Base-by-base conservation (phyloP, 2,329 filamentous ascomycete species). In the Sporothrix pallida region DNA sequence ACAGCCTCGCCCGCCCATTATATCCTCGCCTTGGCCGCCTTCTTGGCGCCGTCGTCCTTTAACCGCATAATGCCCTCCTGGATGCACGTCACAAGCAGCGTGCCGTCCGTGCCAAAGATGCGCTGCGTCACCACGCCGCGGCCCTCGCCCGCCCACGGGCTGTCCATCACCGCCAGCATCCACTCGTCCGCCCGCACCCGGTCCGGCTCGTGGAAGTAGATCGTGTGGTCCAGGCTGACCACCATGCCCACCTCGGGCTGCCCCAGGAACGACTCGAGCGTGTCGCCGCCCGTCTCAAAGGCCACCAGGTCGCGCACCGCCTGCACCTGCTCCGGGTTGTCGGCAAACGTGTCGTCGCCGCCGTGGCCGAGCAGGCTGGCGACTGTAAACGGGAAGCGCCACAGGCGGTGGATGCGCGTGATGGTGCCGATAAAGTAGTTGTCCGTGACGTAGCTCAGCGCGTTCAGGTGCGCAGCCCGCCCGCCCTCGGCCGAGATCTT, bases 401-500 rank as follows among this genome's bases (percentile, higher is more conserved):
- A 95, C 50, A 98, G 86, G 73, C 89, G 87, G 82, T 98, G 95
- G 72, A 95, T 91, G 23, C 93, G 89, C 42, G 91, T 86, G 8
- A 98, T 89, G 1, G 95, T 98, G 54, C 93, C 95, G 81, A 98
- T 95, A 83, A 99, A 98, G 84, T 93, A 96, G 80, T 89, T 92
- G 83, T 98, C 95, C 37, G 91, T 93, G 85, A 98, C 93, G 84
- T 98, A 99, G 31, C 95, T 95, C 75, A 99, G 86, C 9, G 96
- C 96, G 52, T 89, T 92, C 50, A 98, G 85, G 80, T 98, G 95
- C 12, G 94, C 93, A 78, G 92, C 88, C 76, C 91, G 89, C 0
- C 94, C 93, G 23, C 93, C 93, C 3, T 86, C 86, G 0, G 88
- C 86, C 58, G 91, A 92, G 78, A 98, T 96, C 73, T 10, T 20